Base-by-base conservation (phyloP, 2,329 filamentous ascomycete species). In the Dendryphion nanum region DNA sequence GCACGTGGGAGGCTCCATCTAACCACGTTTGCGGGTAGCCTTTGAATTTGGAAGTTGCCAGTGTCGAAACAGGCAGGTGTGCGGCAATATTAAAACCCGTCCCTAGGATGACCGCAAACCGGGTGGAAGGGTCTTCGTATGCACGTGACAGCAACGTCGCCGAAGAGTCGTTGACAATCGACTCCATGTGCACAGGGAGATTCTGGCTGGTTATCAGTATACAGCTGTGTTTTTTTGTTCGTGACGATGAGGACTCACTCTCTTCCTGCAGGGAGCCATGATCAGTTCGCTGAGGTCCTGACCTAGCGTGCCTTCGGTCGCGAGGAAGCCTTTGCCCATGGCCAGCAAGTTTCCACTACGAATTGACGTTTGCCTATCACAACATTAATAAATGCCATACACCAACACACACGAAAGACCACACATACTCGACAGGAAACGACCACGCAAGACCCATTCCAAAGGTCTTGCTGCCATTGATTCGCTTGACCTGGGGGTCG, bases 291-390 rank as follows among this genome's bases (percentile, higher is more conserved):
- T 76, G 23, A 84, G 63, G 55, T 84, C 80, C 48, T 77, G 69
- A 19, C 79, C 79, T 26, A 79, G 66, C 3, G 79, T 73, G 18
- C 75, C 78, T 44, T 79, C 71, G 13, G 77, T 79, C 31, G 78
- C 81, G 37, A 69, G 66, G 54, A 83, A 83, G 1, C 80, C 80
- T 57, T 84, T 84, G 43, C 81, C 81, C 81, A 84, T 84, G 13
- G 72, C 71, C 36, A 81, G 69, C 15, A 83, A 63, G 30, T 72
- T 73, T 5, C 78, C 81, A 32, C 70, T 76, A 37, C 74, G 70
- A 38, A 73, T 71, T 10, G 78, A 82, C 4, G 79, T 83, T 64
- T 83, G 79, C 18, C 31, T 33, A 15, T 19, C 12, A n/a, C n/a
- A 10, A 10, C 23, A n/a, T 26, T 26, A 26, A 26, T 26, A 26